Percentiles rank a stretch among this genome's conserved stretches.
Evolutionary conservation across 495 filamentous ascomycete species (phyloP).

Genomic region (Trichoderma virens): DNA sequence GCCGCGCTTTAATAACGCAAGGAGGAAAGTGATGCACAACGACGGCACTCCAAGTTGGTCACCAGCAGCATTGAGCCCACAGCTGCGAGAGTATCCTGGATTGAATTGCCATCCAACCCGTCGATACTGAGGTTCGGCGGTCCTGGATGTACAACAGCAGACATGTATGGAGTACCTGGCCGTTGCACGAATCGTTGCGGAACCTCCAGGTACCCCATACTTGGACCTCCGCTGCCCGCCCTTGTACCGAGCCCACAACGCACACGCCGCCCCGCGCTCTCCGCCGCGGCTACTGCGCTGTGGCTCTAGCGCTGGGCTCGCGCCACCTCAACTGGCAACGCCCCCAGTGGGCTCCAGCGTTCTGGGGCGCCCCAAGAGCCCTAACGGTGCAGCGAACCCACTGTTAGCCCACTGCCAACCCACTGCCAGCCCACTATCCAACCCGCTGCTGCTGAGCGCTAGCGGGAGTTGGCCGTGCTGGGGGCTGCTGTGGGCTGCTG

Average conservation of each 20-base stretch:
- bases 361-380: background rate
- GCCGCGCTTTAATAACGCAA: constrained; percentile 2
- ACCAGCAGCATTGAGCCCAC: background rate
- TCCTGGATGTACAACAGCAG: no score
- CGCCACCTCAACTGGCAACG: background rate
- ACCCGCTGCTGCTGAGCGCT: constrained; percentile 4
- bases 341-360: background rate
- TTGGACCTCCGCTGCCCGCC: no score
- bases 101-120: no score
- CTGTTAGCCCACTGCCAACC: constrained; percentile 1
- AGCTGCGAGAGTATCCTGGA: no score
- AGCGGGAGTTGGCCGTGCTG: constrained; percentile 7
- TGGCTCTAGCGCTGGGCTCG: background rate
- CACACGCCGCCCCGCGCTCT: constrained; percentile 4
- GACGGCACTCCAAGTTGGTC: background rate
- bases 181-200: no score
- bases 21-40: background rate
- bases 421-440: background rate
- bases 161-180: no score
- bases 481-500: background rate
- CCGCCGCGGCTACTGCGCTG: constrained; percentile 7
- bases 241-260: no score
- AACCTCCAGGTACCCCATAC: no score
- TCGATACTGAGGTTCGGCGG: no score
- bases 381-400: background rate